Base-by-base conservation (phyloP, 2,329 filamentous ascomycete species). In the Periconia sp. region DNA sequence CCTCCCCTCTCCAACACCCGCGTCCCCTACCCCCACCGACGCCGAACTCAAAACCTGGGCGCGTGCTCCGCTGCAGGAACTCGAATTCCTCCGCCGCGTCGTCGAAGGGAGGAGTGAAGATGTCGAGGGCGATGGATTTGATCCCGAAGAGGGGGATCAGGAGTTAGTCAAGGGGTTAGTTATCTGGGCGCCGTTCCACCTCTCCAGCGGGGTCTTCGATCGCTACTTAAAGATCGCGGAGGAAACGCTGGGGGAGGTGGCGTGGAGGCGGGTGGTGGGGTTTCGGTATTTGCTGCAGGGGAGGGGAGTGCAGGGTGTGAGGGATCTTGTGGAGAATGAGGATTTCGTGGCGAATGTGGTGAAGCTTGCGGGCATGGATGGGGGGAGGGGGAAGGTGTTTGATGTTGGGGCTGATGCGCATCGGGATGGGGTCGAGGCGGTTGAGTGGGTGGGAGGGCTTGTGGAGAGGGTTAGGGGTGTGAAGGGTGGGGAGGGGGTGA, bases 321-420 rank as follows among this genome's bases (percentile, higher is more conserved):
- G 62, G 47, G 48, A 37, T 6, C 44, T 79, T 2, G 72, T 76
- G 1, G 53, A 61, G 19, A 65, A 68, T n/a, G 62, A 63, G 11
- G 52, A 55, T 13, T 78, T 76, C 58, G 52, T 74, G 9, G 42
- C 53, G 14, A 78, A 90, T 79, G 64, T 92, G 43, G 73, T 81
- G 45, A 49, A 86, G 77, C 66, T 92, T 41, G 74, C 81, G 33
- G 76, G 81, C 11, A n/a, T 31, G 45, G 45, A 92, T 68, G 81
- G 85, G 5, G 79, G 79, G 49, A 79, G 79, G 55, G 84, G 84
- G 0, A 82, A 87, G 64, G 81, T 83, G 1, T 96, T 97, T 70
- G 93, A 97, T 70, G 77, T 96, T 0, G 92, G 90, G 0, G 84
- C 96, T 13, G 91, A 97, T 78, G 85, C 89, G 64, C 84, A 90